Base-by-base conservation (phyloP, 1,284 basidiomycete species). In the Malassezia obtusa region DNA sequence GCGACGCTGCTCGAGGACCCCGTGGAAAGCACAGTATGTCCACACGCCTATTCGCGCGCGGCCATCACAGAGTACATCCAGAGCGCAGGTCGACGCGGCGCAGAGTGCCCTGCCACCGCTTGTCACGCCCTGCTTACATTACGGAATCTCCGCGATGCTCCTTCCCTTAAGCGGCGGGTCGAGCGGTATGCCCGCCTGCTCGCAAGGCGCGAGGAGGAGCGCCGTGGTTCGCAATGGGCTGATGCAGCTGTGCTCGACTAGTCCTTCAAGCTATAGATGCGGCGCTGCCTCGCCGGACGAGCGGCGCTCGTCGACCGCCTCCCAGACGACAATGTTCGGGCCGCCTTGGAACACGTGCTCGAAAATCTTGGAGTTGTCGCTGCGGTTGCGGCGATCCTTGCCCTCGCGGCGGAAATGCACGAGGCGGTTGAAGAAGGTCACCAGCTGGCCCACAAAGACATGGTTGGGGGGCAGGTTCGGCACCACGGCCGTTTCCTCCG, bases 351-450 rank as follows among this genome's bases (percentile, higher is more conserved):
- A 47, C 17, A 38, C 37, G 37, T 47, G 45, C 10, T 36, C 24
- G 19, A 51, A 35, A 8, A 57, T 24, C 15, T 40, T 26, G 17
- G 26, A 17, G 15, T 51, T 53, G 9, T 60, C 58, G 24, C 53
- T 66, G 36, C 62, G 53, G 48, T 65, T 63, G 41, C 67, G 58
- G 32, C 65, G 58, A 36, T 70, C 68, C 51, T 74, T 75, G 19
- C 74, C 74, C 46, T 75, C 74, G 14, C 75, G 51, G 22, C 75
- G 51, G 59, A 75, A 75, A 25, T 61, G 50, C 30, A 62, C 65
- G 47, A 75, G 52, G 10, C 60, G 61, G 21, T 67, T 67, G 19
- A 75, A 60, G 46, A 68, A 71, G 28, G 63, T 61, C 55, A 64
- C 68, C 21, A 75, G 61, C 31, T 58, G 59, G 3, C 67, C 54